Evolutionary conservation across 805 yeast genomes (phyloP).

Genomic region (Metschnikowia picachoensis): DNA sequence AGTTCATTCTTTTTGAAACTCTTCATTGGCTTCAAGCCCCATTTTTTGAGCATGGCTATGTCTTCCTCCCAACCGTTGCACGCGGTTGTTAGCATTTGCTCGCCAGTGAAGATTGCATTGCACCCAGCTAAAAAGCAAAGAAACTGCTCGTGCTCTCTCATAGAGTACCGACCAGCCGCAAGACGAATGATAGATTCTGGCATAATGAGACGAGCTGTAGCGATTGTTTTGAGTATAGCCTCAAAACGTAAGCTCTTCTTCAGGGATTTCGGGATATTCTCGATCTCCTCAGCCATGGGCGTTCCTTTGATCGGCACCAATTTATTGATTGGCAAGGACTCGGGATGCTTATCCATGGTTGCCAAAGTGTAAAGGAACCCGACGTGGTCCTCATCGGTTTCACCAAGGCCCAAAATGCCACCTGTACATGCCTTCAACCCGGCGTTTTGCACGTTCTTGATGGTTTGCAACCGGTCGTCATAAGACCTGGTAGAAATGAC

Average conservation of each 20-base stretch:
- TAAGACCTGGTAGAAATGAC: conserved; percentile 66
- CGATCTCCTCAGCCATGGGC: conserved; percentile 59
- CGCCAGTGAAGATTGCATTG: conserved; percentile 79
- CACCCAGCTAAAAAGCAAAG: conserved; percentile 75
- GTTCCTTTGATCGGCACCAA: conserved; percentile 79
- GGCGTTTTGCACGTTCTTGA: conserved; percentile 56
- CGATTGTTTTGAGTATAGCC: conserved; percentile 61
- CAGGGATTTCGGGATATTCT: conserved; percentile 29
- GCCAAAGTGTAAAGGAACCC: conserved; percentile 61
- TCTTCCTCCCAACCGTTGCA: conserved; percentile 86
- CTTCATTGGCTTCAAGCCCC: conserved; percentile 65
- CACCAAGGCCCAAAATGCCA: conserved; percentile 78
- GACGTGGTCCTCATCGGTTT: conserved; percentile 65
- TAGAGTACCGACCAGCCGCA: conserved; percentile 79
- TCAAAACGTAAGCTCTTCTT: conserved; percentile 52
- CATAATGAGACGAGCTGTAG: conserved; percentile 74
- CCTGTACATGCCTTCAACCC: conserved; percentile 75
- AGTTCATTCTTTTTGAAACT: conserved; percentile 23
- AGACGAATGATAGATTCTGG: conserved; percentile 66
- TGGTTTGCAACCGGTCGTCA: conserved; percentile 68
- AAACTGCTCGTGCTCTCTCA: conserved; percentile 74
- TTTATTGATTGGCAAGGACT: conserved; percentile 75
- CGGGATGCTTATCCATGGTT: conserved; percentile 71
- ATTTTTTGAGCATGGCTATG: conserved; percentile 57
- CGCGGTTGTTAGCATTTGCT: conserved; percentile 76